Evolutionary conservation across 805 yeast species (phyloP).

Genomic region (Saturnispora halmiae): DNA sequence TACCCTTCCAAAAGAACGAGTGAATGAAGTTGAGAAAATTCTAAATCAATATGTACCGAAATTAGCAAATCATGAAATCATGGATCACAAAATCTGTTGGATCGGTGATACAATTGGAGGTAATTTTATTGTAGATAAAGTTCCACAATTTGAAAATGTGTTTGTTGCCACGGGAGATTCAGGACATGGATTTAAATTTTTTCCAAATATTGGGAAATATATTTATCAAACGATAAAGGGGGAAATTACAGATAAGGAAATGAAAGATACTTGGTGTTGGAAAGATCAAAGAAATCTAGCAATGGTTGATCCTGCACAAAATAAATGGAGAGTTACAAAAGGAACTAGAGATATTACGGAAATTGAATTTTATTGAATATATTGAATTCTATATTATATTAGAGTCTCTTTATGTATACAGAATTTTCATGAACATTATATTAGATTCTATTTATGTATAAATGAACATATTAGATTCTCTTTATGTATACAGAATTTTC

Average conservation of each 20-base stretch:
- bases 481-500: too few species aligned
- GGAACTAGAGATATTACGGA: slow-evolving; percentile 14
- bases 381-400: too few species aligned
- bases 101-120: slow-evolving; percentile 32
- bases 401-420: too few species aligned
- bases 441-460: too few species aligned
- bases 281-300: slow-evolving; percentile 13
- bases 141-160: slow-evolving; percentile 27
- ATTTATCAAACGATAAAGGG: slow-evolving; percentile 27
- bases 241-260: slow-evolving; percentile 17
- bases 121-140: slow-evolving; percentile 32
- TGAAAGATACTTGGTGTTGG: slow-evolving; percentile 28
- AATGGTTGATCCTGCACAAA: slow-evolving; percentile 17
- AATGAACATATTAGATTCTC: too few species aligned
- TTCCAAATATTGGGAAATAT: slow-evolving; percentile 38
- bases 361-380: slow-evolving; percentile 5
- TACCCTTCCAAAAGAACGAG: slow-evolving; percentile 30
- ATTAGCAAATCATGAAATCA: slow-evolving; percentile 25
- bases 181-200: slow-evolving; percentile 37
- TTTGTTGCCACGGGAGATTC: slow-evolving; percentile 38
- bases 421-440: too few species aligned
- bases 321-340: slow-evolving; percentile 20
- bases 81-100: slow-evolving; percentile 30
- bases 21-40: slow-evolving; percentile 21
- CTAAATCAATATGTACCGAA: slow-evolving; percentile 31